Evolutionary conservation across 108 stramenopile genomes (phyloP).

Genomic region (Conticribra weissflogii): DNA sequence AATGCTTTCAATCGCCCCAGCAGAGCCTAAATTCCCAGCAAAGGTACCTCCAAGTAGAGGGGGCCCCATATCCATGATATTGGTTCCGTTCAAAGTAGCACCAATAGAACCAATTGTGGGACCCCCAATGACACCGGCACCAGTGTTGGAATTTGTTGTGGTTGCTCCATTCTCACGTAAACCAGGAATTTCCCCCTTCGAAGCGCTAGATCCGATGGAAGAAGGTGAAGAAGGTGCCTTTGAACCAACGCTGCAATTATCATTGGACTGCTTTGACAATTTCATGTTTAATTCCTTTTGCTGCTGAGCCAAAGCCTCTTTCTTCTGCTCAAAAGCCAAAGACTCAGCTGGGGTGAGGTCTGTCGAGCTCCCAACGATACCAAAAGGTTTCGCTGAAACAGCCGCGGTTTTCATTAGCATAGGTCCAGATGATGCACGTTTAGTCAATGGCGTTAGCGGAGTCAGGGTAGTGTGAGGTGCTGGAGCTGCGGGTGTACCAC

Average conservation of each 20-base stretch:
- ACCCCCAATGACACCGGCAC: conserved; percentile 12
- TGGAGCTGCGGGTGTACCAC: conserved; percentile 27
- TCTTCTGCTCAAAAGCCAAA: conserved; percentile 40
- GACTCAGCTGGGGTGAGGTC: conserved; percentile 52
- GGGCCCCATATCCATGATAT: conserved; percentile 35
- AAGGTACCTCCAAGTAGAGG: conserved; percentile 32
- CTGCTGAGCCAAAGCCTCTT: conserved; percentile 37
- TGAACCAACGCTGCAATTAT: neutral
- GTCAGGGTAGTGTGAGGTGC: conserved; percentile 77
- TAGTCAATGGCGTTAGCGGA: conserved; percentile 69
- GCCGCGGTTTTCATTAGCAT: conserved; percentile 3
- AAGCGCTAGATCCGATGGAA: conserved; percentile 32
- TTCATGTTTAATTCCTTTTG: conserved; percentile 35
- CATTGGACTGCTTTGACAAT: conserved; percentile 9
- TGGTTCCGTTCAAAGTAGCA: conserved; percentile 15
- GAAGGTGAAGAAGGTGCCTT: conserved; percentile 23
- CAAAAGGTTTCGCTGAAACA: conserved; percentile 29
- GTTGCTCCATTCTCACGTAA: conserved; percentile 2
- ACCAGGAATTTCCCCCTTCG: conserved; percentile 20
- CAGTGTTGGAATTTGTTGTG: neutral
- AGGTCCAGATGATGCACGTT: conserved; percentile 17
- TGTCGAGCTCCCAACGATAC: conserved; percentile 25
- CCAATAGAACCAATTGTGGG: conserved; percentile 18
- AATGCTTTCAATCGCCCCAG: conserved; percentile 5
- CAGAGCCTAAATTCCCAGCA: conserved; percentile 31